A percentile compares a stretch with the other conserved stretches of the same genome.
Evolutionary conservation across 441 rosid species (phyloP).

Genomic region (Eutrema salsugineum): DNA sequence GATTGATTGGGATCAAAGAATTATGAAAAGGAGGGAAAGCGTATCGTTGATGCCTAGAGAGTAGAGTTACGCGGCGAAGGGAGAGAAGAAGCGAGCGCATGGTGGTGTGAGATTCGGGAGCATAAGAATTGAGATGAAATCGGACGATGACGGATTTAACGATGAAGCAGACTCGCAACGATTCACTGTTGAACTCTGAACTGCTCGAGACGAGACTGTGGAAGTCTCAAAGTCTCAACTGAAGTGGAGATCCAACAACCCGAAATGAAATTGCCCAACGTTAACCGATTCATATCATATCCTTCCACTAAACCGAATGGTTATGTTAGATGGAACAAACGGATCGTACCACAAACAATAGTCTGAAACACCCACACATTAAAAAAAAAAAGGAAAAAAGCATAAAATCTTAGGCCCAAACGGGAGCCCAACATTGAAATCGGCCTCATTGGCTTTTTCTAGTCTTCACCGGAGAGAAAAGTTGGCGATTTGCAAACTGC

Average conservation of each 20-base stretch:
- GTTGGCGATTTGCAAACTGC: background rate
- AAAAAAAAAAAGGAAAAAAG: background rate
- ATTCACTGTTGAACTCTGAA: too few species aligned
- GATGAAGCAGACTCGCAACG: background rate
- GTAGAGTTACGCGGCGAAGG: conserved; percentile 8
- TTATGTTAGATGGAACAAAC: too few species aligned
- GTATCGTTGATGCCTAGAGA: conserved; percentile 18
- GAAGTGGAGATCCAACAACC: background rate
- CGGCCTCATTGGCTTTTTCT: background rate
- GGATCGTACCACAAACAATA: too few species aligned
- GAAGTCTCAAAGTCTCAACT: background rate
- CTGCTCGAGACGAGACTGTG: too few species aligned
- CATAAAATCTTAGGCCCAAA: background rate
- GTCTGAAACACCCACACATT: too few species aligned
- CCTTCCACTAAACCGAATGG: background rate
- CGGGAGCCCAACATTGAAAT: background rate
- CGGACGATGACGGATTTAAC: background rate
- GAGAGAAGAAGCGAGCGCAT: conserved; percentile 24
- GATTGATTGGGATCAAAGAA: conserved; percentile 10
- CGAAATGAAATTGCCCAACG: background rate
- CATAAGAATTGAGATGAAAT: background rate
- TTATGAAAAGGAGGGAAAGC: background rate
- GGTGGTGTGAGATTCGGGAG: background rate
- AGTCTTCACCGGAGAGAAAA: conserved; percentile 14
- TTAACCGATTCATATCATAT: background rate